Evolutionary conservation across 2,329 filamentous ascomycete species (phyloP), one percentile per base, ranked within the genome.

Genomic region (Ophiostoma triangulosporum): DNA sequence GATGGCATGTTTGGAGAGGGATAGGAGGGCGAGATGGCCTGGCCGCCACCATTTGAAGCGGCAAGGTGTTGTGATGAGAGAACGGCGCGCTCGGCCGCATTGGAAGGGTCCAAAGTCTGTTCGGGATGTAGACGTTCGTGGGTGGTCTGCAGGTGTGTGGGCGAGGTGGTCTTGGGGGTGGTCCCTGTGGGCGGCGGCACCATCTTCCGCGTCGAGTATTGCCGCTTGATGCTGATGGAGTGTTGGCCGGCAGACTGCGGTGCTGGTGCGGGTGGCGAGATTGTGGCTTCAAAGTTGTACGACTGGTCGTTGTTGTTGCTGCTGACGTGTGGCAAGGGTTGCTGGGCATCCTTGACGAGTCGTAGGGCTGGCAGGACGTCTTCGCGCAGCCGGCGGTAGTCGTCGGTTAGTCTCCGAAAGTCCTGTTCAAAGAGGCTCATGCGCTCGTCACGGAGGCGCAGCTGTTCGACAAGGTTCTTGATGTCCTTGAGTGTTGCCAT

Each of bases 401-500:
- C 90, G 38, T 96, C 88, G 12, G 84, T 84, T 62, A 97, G 77
- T 57, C 85, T 81, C 58, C 86, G 81, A 64, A 97, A 70, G 64
- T 97, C 89, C 55, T 83, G 78, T 67, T 97, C 91, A 26, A 91
- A 78, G 43, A 86, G 74, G 59, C 80, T 81, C 70, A 97, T 91
- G 56, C 89, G 83, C 69, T 96, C 88, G 66, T 98, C 93, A 60
- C 93, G 86, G 58, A 94, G 73, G 59, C 87, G 83, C 46, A 98
- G 81, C 57, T 94, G 89, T 63, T 91, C 86, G 57, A 95, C 91
- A 20, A 98, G 78, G 52, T 90, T 83, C 59, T 88, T 86, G 63
- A 98, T 88, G 64, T 98, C 93, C 63, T 95, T 91, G 60, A 95
- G 81, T 1, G 90, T 95, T 5, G 91, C 91, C 38, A 83, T 86